A percentile compares a stretch with the other conserved stretches of the same genome.
These are phyloP conservation scores for Biscutella auriculata DNA, from an alignment of 441 rosid species.

Conservation along the genomic window DNA sequence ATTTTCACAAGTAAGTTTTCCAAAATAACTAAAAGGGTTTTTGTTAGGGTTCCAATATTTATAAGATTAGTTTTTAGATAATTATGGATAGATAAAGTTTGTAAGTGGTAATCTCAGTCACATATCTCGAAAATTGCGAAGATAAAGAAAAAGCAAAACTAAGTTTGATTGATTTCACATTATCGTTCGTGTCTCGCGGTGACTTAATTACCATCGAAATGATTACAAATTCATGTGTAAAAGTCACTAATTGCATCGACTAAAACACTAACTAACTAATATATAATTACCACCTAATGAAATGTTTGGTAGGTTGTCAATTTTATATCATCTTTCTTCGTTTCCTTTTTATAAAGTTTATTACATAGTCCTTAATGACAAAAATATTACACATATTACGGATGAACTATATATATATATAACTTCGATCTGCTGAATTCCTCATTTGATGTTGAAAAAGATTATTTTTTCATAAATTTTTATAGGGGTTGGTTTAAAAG, in stretches of 20 bases:
- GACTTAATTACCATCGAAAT: conserved; percentile 13
- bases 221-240: conserved; percentile 21
- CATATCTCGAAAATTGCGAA: conserved; percentile 5
- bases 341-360: neutral
- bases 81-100: too few species aligned
- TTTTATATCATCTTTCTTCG: neutral
- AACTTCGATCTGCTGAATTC: too few species aligned
- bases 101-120: conserved; percentile 10
- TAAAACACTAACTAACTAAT: conserved; percentile 12
- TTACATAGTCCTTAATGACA: neutral
- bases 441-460: too few species aligned
- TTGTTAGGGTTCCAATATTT: too few species aligned
- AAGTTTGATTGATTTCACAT: neutral
- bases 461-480: too few species aligned
- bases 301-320: conserved; percentile 19
- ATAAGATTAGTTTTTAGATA: too few species aligned
- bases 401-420: too few species aligned
- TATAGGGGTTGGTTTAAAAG: too few species aligned
- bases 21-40: too few species aligned
- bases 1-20: too few species aligned
- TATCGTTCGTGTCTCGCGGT: conserved; percentile 4
- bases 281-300: conserved; percentile 3
- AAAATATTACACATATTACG: neutral
- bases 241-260: conserved; percentile 8
- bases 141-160: neutral